Percentiles rank a stretch among this genome's conserved stretches.
These are phyloP conservation scores for Bretschneidera sinensis DNA, from an alignment of 345 rosid species.

Conservation along the genomic window DNA sequence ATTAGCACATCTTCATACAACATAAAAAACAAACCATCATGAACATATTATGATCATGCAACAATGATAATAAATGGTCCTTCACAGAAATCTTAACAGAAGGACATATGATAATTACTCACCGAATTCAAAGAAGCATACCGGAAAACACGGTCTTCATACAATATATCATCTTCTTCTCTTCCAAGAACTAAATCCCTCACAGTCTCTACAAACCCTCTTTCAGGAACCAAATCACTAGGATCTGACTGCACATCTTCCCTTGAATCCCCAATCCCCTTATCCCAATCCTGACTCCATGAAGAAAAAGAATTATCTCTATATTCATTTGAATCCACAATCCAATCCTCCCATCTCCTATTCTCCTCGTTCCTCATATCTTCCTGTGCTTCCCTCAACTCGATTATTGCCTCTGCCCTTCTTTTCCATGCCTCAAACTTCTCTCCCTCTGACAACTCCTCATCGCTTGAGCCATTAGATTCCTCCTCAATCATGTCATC, in stretches of 20 bases:
- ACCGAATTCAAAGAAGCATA: conserved; percentile 84
- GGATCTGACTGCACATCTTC: conserved; percentile 20
- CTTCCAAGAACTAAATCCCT: conserved; percentile 69
- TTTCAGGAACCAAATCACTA: conserved; percentile 38
- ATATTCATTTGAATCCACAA: conserved; percentile 46
- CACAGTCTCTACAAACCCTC: conserved; percentile 61
- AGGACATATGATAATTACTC: conserved; percentile 19
- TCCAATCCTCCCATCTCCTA: conserved; percentile 96
- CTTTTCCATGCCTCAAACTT: conserved; percentile 91
- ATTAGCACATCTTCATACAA: neutral
- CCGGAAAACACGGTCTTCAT: conserved; percentile 83
- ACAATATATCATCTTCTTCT: conserved; percentile 78
- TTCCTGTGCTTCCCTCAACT: conserved; percentile 82
- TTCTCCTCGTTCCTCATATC: conserved; percentile 62
- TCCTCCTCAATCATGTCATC: conserved; percentile 47
- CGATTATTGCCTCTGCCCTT: conserved; percentile 86
- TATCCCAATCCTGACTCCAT: conserved; percentile 48
- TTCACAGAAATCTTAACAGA: neutral
- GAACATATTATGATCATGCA: neutral
- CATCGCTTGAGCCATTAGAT: conserved; percentile 29
- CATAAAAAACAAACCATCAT: too few species aligned
- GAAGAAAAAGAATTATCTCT: conserved; percentile 26
- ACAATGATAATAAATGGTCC: neutral
- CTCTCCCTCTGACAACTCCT: conserved; percentile 45
- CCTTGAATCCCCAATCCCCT: conserved; percentile 22